Percentiles rank a stretch among this genome's conserved stretches.
Conservation (phyloP, 805 yeast species). For the Teunomyces kruisii region DNA sequence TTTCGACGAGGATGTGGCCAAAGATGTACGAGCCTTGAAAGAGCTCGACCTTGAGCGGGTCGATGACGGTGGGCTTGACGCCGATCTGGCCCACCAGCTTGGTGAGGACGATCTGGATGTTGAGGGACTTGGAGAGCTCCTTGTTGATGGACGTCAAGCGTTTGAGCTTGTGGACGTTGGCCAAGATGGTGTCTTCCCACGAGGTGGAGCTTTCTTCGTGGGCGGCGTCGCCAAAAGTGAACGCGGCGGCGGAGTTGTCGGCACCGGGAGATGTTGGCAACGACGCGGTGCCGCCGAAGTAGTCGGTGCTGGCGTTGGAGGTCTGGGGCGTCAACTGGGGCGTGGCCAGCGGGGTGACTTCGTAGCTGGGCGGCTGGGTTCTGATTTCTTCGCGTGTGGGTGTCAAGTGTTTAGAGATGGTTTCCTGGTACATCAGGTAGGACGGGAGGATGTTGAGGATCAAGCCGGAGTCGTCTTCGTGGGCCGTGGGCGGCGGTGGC, state of each 20-base stretch:
- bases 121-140: conserved; percentile 24
- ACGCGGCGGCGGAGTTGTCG: conserved; percentile 9
- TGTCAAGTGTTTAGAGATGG: conserved; percentile 34
- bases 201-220: conserved; percentile 18
- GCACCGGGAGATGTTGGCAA: conserved; percentile 14
- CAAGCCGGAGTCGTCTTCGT: conserved; percentile 22
- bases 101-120: conserved; percentile 32
- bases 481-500: neutral
- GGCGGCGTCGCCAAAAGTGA: conserved; percentile 4
- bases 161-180: conserved; percentile 34
- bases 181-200: conserved; percentile 37
- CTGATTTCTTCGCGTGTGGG: conserved; percentile 28
- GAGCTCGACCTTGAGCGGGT: conserved; percentile 30
- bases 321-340: conserved; percentile 4
- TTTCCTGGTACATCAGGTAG: conserved; percentile 40
- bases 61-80: conserved; percentile 28
- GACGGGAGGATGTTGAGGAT: conserved; percentile 39
- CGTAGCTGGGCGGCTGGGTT: conserved; percentile 36
- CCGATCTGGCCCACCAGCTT: conserved; percentile 34
- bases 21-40: conserved; percentile 38
- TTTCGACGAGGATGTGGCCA: conserved; percentile 34
- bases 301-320: conserved; percentile 13
- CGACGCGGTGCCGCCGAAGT: conserved; percentile 17
- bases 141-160: conserved; percentile 29
- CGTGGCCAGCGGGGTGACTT: conserved; percentile 22